Evolutionary conservation across 768 basidiomycete species (phyloP), one percentile per base, ranked within the genome.

Genomic region (Chalciporus chontae): DNA sequence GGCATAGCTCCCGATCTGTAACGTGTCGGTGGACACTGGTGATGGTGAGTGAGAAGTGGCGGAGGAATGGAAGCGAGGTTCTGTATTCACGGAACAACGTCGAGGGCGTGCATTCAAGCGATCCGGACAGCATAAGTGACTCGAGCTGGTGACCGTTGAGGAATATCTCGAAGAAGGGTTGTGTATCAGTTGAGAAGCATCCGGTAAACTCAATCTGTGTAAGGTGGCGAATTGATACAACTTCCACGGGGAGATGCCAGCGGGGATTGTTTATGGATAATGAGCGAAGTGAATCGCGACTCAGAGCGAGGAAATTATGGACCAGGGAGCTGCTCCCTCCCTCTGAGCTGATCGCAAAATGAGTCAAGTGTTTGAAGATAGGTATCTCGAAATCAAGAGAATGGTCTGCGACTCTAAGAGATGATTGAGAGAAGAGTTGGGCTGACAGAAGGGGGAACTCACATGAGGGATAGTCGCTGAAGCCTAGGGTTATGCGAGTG

Each of bases 181-280:
- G 73, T 1, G 73, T 71, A 42, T 75, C 75, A 1, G 69, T 54
- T 0, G 79, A 75, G 61, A 84, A 74, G 53, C 75, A 71, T 8
- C 84, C 83, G 2, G 76, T 72, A 63, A 85, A 85, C 54, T 80
- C 71, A 51, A 88, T 75, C 44, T 76, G 73, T 5, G 83, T 83
- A 34, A 88, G 75, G 62, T 87, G 81, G 24, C 82, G 78, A 43
- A 85, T 72, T 18, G 77, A 77, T 45, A 86, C 69, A 27, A 68
- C 65, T 14, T 75, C 70, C 0, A 74, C 57, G 3, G 85, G 83
- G 65, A 84, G 84, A 15, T 69, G 67, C 81, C 83, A 85, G 23
- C 69, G 69, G 8, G 67, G 71, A 56, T 79, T 82, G 45, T 78
- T 73, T 56, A 87, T 69, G 14, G 75, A 73, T 36, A 85, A 58